Evolutionary conservation across 2,329 filamentous ascomycete genomes (phyloP).

Genomic region (Trichophaea hybrida): DNA sequence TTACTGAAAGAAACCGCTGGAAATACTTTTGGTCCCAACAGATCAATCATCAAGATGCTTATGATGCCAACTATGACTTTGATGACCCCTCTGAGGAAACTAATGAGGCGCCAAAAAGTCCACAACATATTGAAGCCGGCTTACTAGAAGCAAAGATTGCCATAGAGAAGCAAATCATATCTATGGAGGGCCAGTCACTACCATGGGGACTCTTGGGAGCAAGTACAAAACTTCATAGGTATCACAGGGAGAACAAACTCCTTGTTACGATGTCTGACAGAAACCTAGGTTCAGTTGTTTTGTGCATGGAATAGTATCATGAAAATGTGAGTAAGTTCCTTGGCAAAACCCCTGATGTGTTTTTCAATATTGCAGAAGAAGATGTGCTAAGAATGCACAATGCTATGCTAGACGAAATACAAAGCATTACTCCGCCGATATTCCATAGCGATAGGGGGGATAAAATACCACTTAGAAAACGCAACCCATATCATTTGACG

Average conservation of each 20-base stretch:
- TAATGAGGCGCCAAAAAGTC: neutral
- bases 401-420: too few relatives aligned
- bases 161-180: neutral
- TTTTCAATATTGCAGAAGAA: too few relatives aligned
- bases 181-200: neutral
- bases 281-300: too few relatives aligned
- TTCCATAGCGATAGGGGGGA: neutral
- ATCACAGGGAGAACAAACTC: neutral
- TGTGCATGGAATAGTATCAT: too few relatives aligned
- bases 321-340: too few relatives aligned
- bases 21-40: neutral
- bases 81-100: neutral
- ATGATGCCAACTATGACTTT: neutral
- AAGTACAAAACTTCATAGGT: neutral
- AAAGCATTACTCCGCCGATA: too few relatives aligned
- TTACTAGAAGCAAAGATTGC: neutral
- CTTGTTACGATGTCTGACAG: neutral
- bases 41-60: neutral
- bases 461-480: too few relatives aligned
- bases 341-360: too few relatives aligned
- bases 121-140: neutral
- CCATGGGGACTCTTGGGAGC: neutral
- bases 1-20: neutral
- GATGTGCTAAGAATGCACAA: too few relatives aligned
- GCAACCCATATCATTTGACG: too few relatives aligned